A percentile compares a stretch with the other conserved stretches of the same genome.
Conservation (phyloP, 495 filamentous ascomycete genomes). For the Apodospora peruviana region DNA sequence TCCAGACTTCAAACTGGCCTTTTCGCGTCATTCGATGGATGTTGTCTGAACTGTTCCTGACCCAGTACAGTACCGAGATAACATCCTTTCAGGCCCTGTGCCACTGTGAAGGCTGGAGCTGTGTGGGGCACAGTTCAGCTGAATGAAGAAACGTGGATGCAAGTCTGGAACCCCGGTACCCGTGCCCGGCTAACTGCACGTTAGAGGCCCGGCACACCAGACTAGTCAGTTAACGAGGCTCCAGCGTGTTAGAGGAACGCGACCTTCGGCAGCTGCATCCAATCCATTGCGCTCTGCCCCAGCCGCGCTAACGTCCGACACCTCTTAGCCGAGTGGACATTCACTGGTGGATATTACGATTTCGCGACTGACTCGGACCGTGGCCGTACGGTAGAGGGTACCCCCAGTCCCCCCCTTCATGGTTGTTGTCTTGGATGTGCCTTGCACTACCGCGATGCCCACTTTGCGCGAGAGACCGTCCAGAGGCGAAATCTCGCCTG, state of each 20-base stretch:
- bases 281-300: background rate
- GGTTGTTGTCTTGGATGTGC: slow-evolving; percentile 13
- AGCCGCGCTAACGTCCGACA: slow-evolving; percentile 6
- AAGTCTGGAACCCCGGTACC: too few relatives aligned
- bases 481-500: slow-evolving; percentile 28
- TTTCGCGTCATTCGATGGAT: too few relatives aligned
- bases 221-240: slow-evolving; percentile 2
- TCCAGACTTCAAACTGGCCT: too few relatives aligned
- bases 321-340: background rate
- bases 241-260: background rate
- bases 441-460: slow-evolving; percentile 20
- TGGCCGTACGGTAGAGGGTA: too few relatives aligned
- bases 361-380: slow-evolving; percentile 20
- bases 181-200: too few relatives aligned
- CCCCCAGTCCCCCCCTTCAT: background rate
- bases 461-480: slow-evolving; percentile 30
- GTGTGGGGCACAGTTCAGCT: too few relatives aligned
- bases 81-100: too few relatives aligned
- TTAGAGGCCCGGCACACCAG: too few relatives aligned
- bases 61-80: too few relatives aligned
- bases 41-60: too few relatives aligned
- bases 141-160: too few relatives aligned
- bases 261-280: background rate
- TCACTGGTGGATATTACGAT: slow-evolving; percentile 14
- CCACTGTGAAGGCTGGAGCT: too few relatives aligned